These are phyloP conservation scores for Phytophthora pluvialis DNA, from an alignment of 352 stramenopile genomes.

Conservation along the genomic window DNA sequence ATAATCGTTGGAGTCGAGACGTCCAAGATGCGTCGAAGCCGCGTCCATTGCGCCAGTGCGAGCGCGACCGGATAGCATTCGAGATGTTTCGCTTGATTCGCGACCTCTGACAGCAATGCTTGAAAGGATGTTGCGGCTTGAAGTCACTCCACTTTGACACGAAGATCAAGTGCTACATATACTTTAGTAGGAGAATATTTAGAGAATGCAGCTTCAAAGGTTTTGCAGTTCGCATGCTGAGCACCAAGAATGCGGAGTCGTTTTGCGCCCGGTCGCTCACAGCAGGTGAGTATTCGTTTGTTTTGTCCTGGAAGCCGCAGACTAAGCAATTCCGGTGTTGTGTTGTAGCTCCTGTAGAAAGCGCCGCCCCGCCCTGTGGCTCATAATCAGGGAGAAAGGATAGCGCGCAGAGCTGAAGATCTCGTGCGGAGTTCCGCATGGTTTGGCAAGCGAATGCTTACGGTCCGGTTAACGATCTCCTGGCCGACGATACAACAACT, in stretches of 20 bases:
- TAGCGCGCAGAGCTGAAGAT: not conserved
- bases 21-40: not conserved
- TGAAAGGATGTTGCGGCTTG: not conserved
- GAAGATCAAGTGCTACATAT: not conserved
- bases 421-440: not conserved
- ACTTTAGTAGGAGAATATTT: constrained; percentile 1
- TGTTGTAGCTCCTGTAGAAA: not conserved
- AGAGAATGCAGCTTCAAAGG: constrained; percentile 4
- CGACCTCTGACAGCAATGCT: not conserved
- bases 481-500: constrained; percentile 14
- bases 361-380: not conserved
- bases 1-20: constrained; percentile 7
- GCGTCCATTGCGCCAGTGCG: not conserved
- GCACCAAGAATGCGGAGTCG: not conserved
- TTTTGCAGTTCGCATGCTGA: not conserved
- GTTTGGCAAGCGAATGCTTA: constrained; percentile 10
- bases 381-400: constrained; percentile 13
- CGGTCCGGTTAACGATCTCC: not conserved
- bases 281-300: not conserved
- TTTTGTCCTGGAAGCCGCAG: not conserved
- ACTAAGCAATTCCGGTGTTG: constrained; percentile 1
- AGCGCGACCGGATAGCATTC: not conserved
- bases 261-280: not conserved
- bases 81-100: not conserved
- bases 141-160: not conserved